Evolutionary conservation across 2,329 filamentous ascomycete genomes (phyloP).

Genomic region (Sporothrix curviconia): DNA sequence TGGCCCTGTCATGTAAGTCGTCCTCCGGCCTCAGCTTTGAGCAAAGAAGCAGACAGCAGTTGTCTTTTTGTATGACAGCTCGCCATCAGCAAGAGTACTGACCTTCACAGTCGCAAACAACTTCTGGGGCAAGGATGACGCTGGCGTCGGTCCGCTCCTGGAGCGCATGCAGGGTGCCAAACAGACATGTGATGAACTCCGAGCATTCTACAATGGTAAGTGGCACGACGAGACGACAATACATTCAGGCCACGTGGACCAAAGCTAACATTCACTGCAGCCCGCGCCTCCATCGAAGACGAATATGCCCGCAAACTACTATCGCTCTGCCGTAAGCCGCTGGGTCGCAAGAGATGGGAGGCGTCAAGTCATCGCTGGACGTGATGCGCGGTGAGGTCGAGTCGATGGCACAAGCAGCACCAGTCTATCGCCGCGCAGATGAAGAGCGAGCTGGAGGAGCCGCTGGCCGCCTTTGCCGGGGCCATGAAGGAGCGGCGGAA

Average conservation of each 20-base stretch:
- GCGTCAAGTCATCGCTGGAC: conserved; percentile 77
- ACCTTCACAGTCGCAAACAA: conserved; percentile 78
- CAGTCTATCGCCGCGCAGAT: conserved; percentile 86
- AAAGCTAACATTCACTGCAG: conserved; percentile 36
- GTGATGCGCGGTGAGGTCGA: conserved; percentile 84
- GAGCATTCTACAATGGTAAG: conserved; percentile 77
- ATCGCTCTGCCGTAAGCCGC: conserved; percentile 75
- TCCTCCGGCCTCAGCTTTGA: neutral
- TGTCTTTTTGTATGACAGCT: too few species aligned
- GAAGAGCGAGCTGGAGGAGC: conserved; percentile 93
- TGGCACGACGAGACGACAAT: neutral
- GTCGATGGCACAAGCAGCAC: conserved; percentile 87
- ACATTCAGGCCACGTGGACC: too few species aligned
- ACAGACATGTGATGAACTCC: conserved; percentile 88
- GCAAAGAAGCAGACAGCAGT: neutral
- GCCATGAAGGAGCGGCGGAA: conserved; percentile 95
- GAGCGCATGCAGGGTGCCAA: conserved; percentile 94
- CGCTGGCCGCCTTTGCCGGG: conserved; percentile 81
- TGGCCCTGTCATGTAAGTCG: conserved; percentile 22
- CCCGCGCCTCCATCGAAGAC: conserved; percentile 88
- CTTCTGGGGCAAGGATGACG: conserved; percentile 99
- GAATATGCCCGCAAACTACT: conserved; percentile 90
- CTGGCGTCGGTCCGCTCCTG: conserved; percentile 82
- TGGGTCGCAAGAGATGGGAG: conserved; percentile 81
- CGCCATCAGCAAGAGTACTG: too few species aligned